These are phyloP conservation scores for Holtermannia corniformis DNA, from an alignment of 768 basidiomycete genomes.

Conservation along the genomic window DNA sequence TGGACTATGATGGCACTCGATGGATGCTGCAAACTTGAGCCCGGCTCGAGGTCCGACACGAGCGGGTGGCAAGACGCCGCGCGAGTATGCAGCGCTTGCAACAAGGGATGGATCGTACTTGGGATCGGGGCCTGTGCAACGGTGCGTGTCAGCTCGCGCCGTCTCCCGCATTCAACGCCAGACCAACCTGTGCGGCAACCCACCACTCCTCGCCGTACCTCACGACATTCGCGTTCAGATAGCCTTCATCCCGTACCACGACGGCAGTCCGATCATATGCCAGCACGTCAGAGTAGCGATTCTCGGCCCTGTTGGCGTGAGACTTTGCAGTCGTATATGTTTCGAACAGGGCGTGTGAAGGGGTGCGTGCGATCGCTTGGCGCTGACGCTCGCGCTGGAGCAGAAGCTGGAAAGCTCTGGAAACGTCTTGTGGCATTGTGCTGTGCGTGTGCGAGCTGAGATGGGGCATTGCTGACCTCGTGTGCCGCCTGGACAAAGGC, in stretches of 20 bases:
- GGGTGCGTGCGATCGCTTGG: not conserved
- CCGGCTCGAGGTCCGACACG: not conserved
- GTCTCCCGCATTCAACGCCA: not conserved
- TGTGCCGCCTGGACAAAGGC: no score
- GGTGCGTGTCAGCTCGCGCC: not conserved
- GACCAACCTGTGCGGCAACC: constrained; percentile 39
- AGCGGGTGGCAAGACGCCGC: constrained; percentile 21
- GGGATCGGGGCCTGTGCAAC: constrained; percentile 37
- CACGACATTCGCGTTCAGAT: constrained; percentile 41
- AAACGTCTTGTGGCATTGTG: not conserved
- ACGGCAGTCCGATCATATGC: constrained; percentile 40
- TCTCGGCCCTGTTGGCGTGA: constrained; percentile 8
- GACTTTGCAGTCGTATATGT: constrained; percentile 31
- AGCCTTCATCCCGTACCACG: constrained; percentile 17
- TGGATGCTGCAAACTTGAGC: constrained; percentile 4
- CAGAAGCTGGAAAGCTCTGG: not conserved
- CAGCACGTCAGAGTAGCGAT: constrained; percentile 36
- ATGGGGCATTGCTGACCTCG: no score
- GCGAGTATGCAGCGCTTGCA: constrained; percentile 20
- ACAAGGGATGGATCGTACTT: constrained; percentile 27
- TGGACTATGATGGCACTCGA: constrained; percentile 34
- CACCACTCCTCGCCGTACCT: constrained; percentile 34
- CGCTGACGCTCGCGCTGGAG: not conserved
- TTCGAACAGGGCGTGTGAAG: not conserved
- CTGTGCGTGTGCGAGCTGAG: no score